Base-by-base conservation (phyloP, 164 flowering plant species). In the Stephania cephalantha region DNA sequence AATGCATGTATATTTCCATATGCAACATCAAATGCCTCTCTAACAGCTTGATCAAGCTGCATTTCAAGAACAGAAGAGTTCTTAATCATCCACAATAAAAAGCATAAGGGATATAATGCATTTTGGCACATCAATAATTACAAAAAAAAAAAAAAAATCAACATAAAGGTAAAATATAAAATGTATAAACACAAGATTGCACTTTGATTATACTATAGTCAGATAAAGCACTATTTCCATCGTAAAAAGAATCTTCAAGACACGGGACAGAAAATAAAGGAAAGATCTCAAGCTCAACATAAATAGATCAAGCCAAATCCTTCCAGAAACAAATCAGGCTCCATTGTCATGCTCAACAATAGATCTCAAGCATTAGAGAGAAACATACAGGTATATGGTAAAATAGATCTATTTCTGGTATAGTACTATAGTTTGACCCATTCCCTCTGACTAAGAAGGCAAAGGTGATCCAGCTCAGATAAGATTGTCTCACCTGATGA, bases 21-120 rank as follows among this genome's bases (percentile, higher is more conserved):
- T 25, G 98, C 98, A 71, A 93, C 97, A 84, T 95, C 97, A 86
- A 95, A 95, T 68, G 98, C 97, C 81, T 90, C 91, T 79, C 74
- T 85, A 42, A 91, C 84, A 74, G 75, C 81, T 53, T 87, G 81
- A 81, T 92, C 98, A 84, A 95, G 94, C 98, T 95, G 88, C 78
- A 72, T 67, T 6, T 48, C 25, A 20, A 30, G 15, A 46, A 72
- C n/a, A 61, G 18, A 42, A 42, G 25, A 58, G 55, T 44, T 44
- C 15, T 42, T 25, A 44, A 45, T 20, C 22, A 69, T 18, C 31
- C 48, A 46, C 31, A 46, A 69, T 46, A 13, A 68, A 68, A 35
- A 46, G 7, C 53, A 48, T 12, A 48, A 3, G 53, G 13, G 13
- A 48, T 8, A 48, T 48, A 9, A 46, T 46, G 2, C 15, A 50